Conservation (phyloP, 176 grass and related monocot genomes). For the Cymbopogon citratus region DNA sequence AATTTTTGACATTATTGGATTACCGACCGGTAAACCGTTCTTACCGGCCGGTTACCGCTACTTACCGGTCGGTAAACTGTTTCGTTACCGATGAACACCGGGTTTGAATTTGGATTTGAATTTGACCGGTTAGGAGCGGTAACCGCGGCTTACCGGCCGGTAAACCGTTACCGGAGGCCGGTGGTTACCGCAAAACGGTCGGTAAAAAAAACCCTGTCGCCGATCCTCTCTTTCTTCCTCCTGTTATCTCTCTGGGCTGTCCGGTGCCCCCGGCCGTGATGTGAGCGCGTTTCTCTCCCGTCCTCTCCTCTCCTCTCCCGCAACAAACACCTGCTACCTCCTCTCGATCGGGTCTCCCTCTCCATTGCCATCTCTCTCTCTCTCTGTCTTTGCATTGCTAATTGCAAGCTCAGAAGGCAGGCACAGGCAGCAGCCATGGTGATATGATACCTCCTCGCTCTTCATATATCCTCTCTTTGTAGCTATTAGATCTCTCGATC, state of each 20-base stretch:
- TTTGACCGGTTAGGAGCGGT: too few species aligned
- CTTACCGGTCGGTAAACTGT: too few species aligned
- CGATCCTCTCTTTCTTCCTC: neutral
- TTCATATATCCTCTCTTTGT: neutral
- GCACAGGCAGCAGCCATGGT: slow-evolving; percentile 12
- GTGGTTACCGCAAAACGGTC: too few species aligned
- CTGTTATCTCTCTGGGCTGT: neutral
- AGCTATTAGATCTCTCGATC: neutral
- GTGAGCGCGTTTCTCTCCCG: slow-evolving; percentile 22
- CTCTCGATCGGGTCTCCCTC: too few species aligned
- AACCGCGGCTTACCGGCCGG: too few species aligned
- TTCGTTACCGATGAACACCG: too few species aligned
- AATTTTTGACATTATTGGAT: too few species aligned
- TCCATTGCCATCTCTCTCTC: slow-evolving; percentile 2
- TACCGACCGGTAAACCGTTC: too few species aligned
- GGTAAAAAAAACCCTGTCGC: too few species aligned
- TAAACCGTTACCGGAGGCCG: too few species aligned
- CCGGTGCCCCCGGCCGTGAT: neutral
- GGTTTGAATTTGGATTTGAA: too few species aligned
- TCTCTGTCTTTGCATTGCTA: neutral
- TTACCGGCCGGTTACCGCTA: too few species aligned
- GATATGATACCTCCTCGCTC: neutral
- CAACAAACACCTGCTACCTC: slow-evolving; percentile 17
- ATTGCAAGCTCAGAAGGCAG: neutral
- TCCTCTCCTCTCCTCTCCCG: neutral